These are phyloP conservation scores for Oryza coarctata DNA, from an alignment of 176 grass and related monocot genomes.

Conservation along the genomic window DNA sequence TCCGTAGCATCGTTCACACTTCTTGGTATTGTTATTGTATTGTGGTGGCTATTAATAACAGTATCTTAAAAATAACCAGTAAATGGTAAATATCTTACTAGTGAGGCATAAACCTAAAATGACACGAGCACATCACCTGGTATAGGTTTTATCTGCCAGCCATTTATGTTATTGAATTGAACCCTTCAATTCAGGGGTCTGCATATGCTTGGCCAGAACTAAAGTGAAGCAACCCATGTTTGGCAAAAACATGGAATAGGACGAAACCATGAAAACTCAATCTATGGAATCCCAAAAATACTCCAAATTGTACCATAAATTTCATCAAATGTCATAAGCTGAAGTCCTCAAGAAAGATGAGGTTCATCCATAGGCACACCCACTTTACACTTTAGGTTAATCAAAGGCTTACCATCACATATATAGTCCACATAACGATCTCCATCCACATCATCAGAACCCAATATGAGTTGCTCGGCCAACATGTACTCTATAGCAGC, in stretches of 20 bases:
- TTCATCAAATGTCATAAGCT: not conserved
- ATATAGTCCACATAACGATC: slow-evolving; percentile 35
- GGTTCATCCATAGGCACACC: not conserved
- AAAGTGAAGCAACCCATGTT: not conserved
- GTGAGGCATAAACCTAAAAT: not conserved
- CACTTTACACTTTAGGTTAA: not conserved
- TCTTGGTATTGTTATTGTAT: not conserved
- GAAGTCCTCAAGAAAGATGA: not conserved
- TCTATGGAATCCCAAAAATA: not conserved
- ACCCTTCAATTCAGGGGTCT: not conserved
- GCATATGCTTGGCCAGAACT: not conserved
- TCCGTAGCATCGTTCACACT: not conserved
- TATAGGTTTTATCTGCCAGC: not conserved
- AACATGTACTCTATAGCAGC: slow-evolving; percentile 81
- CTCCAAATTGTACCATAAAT: not conserved
- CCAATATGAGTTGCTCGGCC: slow-evolving; percentile 32
- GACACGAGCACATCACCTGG: not conserved
- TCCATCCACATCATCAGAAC: slow-evolving; percentile 39
- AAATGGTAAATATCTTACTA: slow-evolving; percentile 6
- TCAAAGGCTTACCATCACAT: slow-evolving; percentile 29
- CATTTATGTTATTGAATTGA: not conserved
- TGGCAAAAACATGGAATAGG: not conserved
- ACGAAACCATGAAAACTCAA: not conserved
- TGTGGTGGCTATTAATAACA: not conserved
- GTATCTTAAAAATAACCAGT: not conserved